These are phyloP conservation scores for Bipolaris gigantea DNA, from an alignment of 2,329 filamentous ascomycete genomes.

Conservation along the genomic window DNA sequence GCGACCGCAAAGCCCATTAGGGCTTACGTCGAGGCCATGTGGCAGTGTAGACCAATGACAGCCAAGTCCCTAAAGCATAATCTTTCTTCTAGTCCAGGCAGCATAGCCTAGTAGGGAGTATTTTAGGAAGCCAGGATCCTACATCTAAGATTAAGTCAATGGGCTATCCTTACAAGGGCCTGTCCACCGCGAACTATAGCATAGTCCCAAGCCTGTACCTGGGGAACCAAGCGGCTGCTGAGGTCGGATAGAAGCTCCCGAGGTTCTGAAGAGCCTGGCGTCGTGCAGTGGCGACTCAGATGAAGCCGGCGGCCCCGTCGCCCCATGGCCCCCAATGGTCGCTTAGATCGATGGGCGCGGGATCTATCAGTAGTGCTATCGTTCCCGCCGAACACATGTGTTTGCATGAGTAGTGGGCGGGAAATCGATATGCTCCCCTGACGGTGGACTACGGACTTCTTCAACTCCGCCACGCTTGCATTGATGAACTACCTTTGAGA, in stretches of 20 bases:
- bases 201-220: neutral
- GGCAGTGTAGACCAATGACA: neutral
- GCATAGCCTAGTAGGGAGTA: neutral
- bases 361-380: neutral
- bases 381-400: neutral
- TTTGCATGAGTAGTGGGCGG: conserved; percentile 1
- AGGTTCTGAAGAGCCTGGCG: too few species aligned
- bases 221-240: neutral
- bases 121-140: neutral
- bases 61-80: neutral
- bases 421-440: neutral
- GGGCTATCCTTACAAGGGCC: neutral
- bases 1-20: neutral
- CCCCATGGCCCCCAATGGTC: neutral
- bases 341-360: neutral
- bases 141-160: neutral
- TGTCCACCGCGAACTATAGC: neutral
- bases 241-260: neutral
- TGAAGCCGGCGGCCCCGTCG: neutral
- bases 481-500: neutral
- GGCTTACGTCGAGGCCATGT: neutral
- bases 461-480: neutral
- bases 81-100: neutral
- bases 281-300: too few species aligned
- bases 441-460: neutral